These are phyloP conservation scores for Fusarium nodosum DNA, from an alignment of 2,329 filamentous ascomycete species.

Conservation along the genomic window DNA sequence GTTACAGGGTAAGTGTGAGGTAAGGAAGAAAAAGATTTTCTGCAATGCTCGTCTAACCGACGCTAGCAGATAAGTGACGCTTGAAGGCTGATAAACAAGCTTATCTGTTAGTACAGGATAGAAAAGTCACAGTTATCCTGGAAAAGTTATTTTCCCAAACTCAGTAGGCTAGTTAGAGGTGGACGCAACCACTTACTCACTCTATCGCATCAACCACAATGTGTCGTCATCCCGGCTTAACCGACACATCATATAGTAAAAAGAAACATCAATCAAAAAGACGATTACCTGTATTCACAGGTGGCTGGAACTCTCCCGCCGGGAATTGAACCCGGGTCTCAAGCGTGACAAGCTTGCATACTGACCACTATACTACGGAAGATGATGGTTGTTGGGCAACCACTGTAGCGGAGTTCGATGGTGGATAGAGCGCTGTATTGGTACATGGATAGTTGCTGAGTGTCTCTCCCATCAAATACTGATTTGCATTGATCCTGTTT, in stretches of 20 bases:
- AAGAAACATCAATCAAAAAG: accelerated
- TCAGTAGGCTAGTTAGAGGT: not conserved
- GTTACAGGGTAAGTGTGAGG: constrained; percentile 1
- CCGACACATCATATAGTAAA: not conserved
- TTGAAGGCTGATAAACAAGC: accelerated
- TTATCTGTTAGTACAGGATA: constrained; percentile 1
- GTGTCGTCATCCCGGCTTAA: too few relatives aligned
- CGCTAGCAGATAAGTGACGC: constrained; percentile 2
- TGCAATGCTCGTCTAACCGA: accelerated
- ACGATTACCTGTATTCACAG: not conserved
- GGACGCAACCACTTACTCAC: too few relatives aligned
- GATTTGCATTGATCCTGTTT: not conserved
- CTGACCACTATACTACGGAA: constrained; percentile 35
- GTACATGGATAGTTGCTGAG: not conserved
- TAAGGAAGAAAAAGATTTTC: not conserved
- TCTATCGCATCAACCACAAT: too few relatives aligned
- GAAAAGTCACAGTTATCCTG: too few relatives aligned
- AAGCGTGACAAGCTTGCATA: too few relatives aligned
- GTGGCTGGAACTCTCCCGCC: constrained; percentile 31
- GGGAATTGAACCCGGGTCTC: too few relatives aligned
- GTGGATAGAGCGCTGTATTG: not conserved
- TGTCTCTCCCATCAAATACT: too few relatives aligned
- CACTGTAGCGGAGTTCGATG: constrained; percentile 34
- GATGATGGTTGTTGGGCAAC: constrained; percentile 29
- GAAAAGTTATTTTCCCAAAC: not conserved